A percentile compares a stretch with the other conserved stretches of the same genome.
Conservation (phyloP, 148 eudicot genomes). For the Dianthus caryophyllus region DNA sequence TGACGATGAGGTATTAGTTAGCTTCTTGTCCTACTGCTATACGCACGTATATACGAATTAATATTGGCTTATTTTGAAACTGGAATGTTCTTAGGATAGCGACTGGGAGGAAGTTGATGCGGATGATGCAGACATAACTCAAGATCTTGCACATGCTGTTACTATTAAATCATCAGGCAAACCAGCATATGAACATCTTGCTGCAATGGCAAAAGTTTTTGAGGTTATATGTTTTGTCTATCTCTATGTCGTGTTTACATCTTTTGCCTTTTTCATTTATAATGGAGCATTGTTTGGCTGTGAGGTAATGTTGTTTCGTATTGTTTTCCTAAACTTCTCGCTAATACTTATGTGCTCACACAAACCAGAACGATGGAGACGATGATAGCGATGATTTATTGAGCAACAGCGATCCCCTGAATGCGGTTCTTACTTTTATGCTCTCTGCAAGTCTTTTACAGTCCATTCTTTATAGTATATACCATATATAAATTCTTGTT, state of each 20-base stretch:
- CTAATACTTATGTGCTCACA: slow-evolving; percentile 1
- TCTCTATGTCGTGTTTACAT: background rate
- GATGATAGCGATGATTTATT: slow-evolving; percentile 56
- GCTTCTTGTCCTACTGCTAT: slow-evolving; percentile 1
- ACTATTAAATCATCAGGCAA: slow-evolving; percentile 39
- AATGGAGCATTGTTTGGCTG: background rate
- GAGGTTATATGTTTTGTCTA: slow-evolving; percentile 26
- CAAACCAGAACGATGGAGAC: slow-evolving; percentile 50
- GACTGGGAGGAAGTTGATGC: slow-evolving; percentile 90
- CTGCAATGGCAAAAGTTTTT: slow-evolving; percentile 70
- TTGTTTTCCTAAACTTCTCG: background rate
- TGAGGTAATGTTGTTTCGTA: background rate
- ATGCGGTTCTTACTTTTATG: slow-evolving; percentile 46
- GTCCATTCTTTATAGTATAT: background rate
- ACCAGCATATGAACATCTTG: slow-evolving; percentile 65
- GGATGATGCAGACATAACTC: slow-evolving; percentile 46
- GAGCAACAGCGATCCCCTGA: slow-evolving; percentile 66
- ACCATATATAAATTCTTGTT: slow-evolving; percentile 6
- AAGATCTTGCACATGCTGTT: slow-evolving; percentile 34
- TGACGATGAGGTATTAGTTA: slow-evolving; percentile 54
- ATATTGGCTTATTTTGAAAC: background rate
- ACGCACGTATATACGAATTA: background rate
- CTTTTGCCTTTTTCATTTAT: background rate
- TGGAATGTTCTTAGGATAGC: slow-evolving; percentile 55
- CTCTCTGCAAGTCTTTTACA: background rate